phyloP scores from a whole-genome alignment of 176 grass and related monocot genomes.

The Carex parvula region DNA sequence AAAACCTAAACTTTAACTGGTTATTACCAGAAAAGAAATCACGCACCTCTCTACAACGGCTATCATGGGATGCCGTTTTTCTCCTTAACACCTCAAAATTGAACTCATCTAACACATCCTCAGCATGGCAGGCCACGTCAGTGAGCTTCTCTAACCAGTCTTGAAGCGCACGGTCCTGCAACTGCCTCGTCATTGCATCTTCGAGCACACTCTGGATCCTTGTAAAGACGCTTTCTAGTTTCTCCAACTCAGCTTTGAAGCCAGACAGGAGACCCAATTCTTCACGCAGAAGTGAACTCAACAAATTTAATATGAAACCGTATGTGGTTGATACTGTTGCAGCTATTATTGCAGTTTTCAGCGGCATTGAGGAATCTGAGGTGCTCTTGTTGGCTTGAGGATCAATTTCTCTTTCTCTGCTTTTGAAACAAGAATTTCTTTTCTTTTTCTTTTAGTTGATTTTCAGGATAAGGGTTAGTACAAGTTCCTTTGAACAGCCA shows the following conservation, averaged over 20 bases:
- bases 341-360: neutral
- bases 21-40: constrained; percentile 25
- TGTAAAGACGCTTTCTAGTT: constrained; percentile 5
- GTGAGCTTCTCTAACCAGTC: constrained; percentile 26
- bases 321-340: neutral
- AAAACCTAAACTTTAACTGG: neutral
- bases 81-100: constrained; percentile 15
- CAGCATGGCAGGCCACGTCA: constrained; percentile 1
- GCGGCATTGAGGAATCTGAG: neutral
- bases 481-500: neutral
- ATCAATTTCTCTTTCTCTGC: neutral
- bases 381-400: neutral
- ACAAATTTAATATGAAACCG: neutral
- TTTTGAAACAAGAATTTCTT: neutral
- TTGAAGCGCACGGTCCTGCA: neutral
- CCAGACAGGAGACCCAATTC: neutral
- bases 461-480: neutral
- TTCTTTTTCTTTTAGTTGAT: neutral
- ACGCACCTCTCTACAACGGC: constrained; percentile 2
- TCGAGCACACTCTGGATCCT: constrained; percentile 23
- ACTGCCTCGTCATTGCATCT: constrained; percentile 12
- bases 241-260: constrained; percentile 13
- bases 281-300: neutral
- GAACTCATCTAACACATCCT: constrained; percentile 29
- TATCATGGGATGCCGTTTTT: neutral